Evolutionary conservation across 352 stramenopile genomes (phyloP), one percentile per base, ranked within the genome.

Genomic region (Phytopythium sindhum): DNA sequence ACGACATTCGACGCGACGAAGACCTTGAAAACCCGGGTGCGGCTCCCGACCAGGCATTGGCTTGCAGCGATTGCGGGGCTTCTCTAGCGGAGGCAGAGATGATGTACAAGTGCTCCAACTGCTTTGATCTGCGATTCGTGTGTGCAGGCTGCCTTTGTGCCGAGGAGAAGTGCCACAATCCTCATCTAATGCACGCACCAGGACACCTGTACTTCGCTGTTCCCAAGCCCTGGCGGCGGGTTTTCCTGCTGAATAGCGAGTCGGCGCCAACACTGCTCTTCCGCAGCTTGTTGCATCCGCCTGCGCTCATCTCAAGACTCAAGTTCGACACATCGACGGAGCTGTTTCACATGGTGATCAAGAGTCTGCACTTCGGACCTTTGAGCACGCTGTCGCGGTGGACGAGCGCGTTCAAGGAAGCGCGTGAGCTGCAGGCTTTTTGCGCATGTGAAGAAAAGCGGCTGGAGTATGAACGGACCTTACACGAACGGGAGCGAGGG

Each of bases 141-240:
- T 93, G 84, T 60, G 50, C 55, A 11, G 24, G 29, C 2, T 93
- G 84, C 55, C 64, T 90, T 21, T 48, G 41, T 3, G 63, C 59
- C n/a, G 84, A 93, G 65, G 84, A 93, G 58, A 63, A 64, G 14
- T 53, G 64, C 11, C 70, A 69, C 39, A 73, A 87, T 29, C 84
- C 81, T 15, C 82, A 82, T 33, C 53, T 67, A 1, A 73, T 84
- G 64, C 84, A 91, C 48, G 69, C 74, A 1, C 78, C 80, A 28
- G 84, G 84, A 9, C 84, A 93, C 57, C 54, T 88, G 29, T 93
- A 93, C 64, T 78, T 89, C 55, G 84, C 72, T 14, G 66, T 89
- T 26, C 79, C 81, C 4, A 69, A 68, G 14, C 44, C 60, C 2
- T 91, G 81, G 81, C 69, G 73, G 14, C 59, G 69, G 10, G 60